Evolutionary conservation across 1,284 basidiomycete species (phyloP), one percentile per base, ranked within the genome.

Genomic region (Earliella scabrosa): DNA sequence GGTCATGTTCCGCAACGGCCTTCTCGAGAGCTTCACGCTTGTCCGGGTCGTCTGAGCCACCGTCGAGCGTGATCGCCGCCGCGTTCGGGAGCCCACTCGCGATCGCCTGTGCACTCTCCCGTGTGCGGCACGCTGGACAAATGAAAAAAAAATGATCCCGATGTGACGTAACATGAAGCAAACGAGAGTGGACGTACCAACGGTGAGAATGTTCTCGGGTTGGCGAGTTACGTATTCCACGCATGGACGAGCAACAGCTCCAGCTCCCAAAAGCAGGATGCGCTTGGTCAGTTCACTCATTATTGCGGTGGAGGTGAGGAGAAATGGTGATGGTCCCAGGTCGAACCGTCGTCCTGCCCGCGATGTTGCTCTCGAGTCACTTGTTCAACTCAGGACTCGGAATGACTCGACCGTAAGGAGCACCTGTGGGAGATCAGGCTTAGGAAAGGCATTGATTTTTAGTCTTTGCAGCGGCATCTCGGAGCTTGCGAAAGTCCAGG

Each of bases 161-260:
- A 13, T 31, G 13, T 6, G 29, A 6, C 29, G 29, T 4, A 29
- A 58, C 35, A 59, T 32, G n/a, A 4, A 45, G 39, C 4, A 13
- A 31, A n/a, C n/a, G n/a, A n/a, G n/a, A n/a, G n/a, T n/a, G 29
- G n/a, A 67, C 71, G 10, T 56, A 87, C 91, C 91, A 52, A 97
- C 86, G 36, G 94, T 97, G 66, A 99, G 80, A 56, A 83, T 74
- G 78, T 98, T 98, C 54, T 85, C 82, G 39, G 91, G 87, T 65
- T 91, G 80, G 45, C 94, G 87, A 48, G 90, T 85, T 63, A 99
- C 81, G 75, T 97, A 99, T 73, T 98, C 94, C 10, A 95, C 97
- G 58, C 91, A 92, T 36, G 97, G 97, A 18, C 88, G 85, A 9
- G 97, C 96, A 59, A 99, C 97, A 69, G 95, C 97, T 54, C 97